Conservation (phyloP, 2,329 filamentous ascomycete species). For the Claviceps lovelessii region DNA sequence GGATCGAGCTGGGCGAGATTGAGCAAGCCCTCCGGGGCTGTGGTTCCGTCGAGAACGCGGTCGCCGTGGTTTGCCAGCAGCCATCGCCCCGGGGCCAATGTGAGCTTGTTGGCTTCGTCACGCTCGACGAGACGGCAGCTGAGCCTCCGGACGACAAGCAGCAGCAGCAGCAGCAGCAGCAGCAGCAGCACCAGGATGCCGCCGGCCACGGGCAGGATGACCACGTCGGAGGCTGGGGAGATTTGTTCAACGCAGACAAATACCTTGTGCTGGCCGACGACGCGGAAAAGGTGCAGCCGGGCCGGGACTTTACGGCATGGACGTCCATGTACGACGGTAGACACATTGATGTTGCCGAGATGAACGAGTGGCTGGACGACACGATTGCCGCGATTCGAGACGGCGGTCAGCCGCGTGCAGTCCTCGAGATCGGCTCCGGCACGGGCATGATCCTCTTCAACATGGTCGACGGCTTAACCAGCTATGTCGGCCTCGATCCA, state of each 20-base stretch:
- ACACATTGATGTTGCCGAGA: conserved; percentile 13
- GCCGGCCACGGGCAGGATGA: neutral
- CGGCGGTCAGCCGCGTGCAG: conserved; percentile 4
- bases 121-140: neutral
- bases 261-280: neutral
- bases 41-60: conserved; percentile 8
- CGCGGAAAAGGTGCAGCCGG: conserved; percentile 6
- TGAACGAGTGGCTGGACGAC: conserved; percentile 20
- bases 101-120: neutral
- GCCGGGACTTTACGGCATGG: conserved; percentile 18
- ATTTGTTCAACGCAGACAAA: neutral
- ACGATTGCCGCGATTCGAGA: conserved; percentile 11
- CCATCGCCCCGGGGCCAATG: neutral
- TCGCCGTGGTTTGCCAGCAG: conserved; percentile 3
- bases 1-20: conserved; percentile 17
- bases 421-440: conserved; percentile 18
- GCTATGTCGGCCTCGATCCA: conserved; percentile 17
- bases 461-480: conserved; percentile 8
- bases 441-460: conserved; percentile 20
- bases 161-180: too few relatives aligned
- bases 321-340: conserved; percentile 19
- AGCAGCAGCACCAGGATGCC: neutral
- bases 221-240: neutral
- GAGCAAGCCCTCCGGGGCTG: conserved; percentile 11
- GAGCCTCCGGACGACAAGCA: neutral